Base-by-base conservation (phyloP, 2,329 filamentous ascomycete species). In the Venturia nashicola region DNA sequence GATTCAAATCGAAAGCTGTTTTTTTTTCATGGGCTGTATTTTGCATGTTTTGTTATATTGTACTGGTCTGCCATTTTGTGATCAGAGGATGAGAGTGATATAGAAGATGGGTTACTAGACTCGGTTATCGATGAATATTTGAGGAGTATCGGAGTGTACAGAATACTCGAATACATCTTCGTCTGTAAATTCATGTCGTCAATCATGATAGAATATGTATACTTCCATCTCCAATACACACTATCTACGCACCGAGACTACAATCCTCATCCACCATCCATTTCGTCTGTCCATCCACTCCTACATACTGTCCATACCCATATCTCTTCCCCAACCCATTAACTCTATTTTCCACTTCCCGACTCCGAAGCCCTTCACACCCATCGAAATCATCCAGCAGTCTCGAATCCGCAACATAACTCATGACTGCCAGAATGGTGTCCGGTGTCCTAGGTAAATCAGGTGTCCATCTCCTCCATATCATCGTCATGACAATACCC, bases 361-460 rank as follows among this genome's bases (percentile, higher is more conserved):
- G 36, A 11, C 36, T 42, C 9, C 36, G 27, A 9, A 63, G 12
- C 12, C 20, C 23, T 46, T 64, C 64, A 34, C 43, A 44, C 5
- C 65, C 65, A 18, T 65, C 64, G 23, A 65, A 64, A 51, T 65
- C 64, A 32, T 48, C 55, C 27, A 48, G 16, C 62, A 65, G 34
- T 14, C 51, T 60, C 39, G 44, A 44, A 27, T 61, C 60, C n/a
- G 59, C 44, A 32, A 66, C 34, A 46, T 66, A 66, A 32, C 54
- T 65, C 59, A 65, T 64, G 1, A 66, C 61, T 1, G 61, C 64
- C 34, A 62, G 32, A 16, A 66, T 57, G 1, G 64, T 66, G 32
- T 66, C 65, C 43, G 65, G 65, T n/a, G 36, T 61, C 36, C 65
- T 51, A 2, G 65, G 65, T 11, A 66, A 43, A 55, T 65, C 44